A percentile compares a stretch with the other conserved stretches of the same genome.
Conservation (phyloP, 306 rosid genomes). For the Fragaria nilgerrensis region DNA sequence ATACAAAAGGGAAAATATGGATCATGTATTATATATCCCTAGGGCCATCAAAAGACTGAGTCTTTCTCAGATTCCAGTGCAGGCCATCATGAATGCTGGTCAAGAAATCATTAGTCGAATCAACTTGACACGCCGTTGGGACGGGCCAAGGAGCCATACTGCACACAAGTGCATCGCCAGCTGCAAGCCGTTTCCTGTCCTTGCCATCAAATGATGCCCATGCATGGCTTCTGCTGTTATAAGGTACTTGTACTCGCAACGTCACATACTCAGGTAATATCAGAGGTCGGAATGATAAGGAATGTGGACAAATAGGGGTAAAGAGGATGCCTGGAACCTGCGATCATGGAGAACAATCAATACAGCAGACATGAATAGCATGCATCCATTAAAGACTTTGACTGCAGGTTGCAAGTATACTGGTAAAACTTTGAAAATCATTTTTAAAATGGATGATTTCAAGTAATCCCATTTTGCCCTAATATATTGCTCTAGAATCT, state of each 20-base stretch:
- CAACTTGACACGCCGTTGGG: conserved; percentile 83
- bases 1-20: not conserved
- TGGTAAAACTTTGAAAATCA: not conserved
- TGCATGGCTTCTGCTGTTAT: conserved; percentile 84
- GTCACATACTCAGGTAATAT: conserved; percentile 90
- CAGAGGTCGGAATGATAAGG: conserved; percentile 85
- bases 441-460: not conserved
- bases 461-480: not conserved
- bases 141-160: conserved; percentile 99
- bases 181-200: conserved; percentile 71
- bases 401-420: not conserved
- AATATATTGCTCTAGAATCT: not conserved
- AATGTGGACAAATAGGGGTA: conserved; percentile 93
- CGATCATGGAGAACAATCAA: conserved; percentile 18
- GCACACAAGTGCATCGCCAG: conserved; percentile 94
- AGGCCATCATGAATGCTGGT: conserved; percentile 91
- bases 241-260: conserved; percentile 79
- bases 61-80: conserved; percentile 92
- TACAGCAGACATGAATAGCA: not conserved
- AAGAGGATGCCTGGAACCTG: conserved; percentile 98
- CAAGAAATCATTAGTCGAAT: conserved; percentile 84
- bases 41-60: conserved; percentile 81
- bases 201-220: conserved; percentile 98
- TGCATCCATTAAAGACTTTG: not conserved
- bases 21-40: conserved; percentile 38